phyloP scores from a whole-genome alignment of 345 rosid species.

The Eucalyptus regnans region DNA sequence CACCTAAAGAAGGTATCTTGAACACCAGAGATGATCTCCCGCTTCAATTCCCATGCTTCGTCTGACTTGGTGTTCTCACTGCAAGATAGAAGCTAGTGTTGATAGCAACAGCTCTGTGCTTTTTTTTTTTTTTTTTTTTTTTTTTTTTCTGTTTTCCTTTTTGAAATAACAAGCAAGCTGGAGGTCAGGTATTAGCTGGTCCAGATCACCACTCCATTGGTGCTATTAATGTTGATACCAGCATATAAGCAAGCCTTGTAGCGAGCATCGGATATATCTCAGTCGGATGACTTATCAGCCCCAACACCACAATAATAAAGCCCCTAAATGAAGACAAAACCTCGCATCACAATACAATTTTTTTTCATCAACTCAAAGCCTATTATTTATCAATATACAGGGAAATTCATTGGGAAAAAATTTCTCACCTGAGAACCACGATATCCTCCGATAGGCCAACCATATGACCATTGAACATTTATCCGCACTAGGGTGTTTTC shows the following conservation, averaged over 20 bases:
- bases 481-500: too few relatives aligned
- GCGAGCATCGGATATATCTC: slow-evolving; percentile 92
- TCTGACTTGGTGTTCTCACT: too few relatives aligned
- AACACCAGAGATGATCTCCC: too few relatives aligned
- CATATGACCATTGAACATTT: too few relatives aligned
- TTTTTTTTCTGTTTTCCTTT: background rate
- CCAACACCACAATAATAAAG: slow-evolving; percentile 96
- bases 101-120: too few relatives aligned
- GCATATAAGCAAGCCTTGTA: slow-evolving; percentile 72
- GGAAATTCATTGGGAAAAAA: background rate
- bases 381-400: background rate
- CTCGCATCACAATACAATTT: background rate
- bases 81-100: too few relatives aligned
- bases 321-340: slow-evolving; percentile 33
- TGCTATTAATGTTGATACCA: slow-evolving; percentile 78
- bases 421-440: too few relatives aligned
- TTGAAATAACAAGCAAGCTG: background rate
- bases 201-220: slow-evolving; percentile 97
- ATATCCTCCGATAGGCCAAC: too few relatives aligned
- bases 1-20: too few relatives aligned
- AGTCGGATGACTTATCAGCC: slow-evolving; percentile 82
- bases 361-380: background rate
- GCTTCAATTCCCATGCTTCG: too few relatives aligned
- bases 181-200: slow-evolving; percentile 37
- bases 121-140: too few relatives aligned